phyloP scores from a whole-genome alignment of 2,329 filamentous ascomycete species.

The Stemphylium vesicarium region DNA sequence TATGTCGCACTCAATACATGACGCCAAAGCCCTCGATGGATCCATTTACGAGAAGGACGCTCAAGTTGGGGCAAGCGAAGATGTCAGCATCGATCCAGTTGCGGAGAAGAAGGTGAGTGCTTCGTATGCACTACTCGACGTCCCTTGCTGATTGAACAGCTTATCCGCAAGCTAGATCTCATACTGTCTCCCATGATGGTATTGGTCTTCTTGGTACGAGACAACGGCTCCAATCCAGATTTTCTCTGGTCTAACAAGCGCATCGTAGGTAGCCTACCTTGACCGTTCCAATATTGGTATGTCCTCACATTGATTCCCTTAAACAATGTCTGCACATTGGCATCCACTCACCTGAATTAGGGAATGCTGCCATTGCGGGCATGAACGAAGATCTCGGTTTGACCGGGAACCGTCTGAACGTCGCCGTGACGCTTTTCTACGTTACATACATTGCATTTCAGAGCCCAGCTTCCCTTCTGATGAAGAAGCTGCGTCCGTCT shows the following conservation, averaged over 20 bases:
- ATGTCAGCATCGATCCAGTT: slow-evolving; percentile 48
- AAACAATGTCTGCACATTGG: background rate
- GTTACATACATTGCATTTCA: slow-evolving; percentile 59
- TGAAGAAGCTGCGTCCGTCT: slow-evolving; percentile 50
- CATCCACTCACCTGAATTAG: slow-evolving; percentile 16
- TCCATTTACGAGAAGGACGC: slow-evolving; percentile 15
- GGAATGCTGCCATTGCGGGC: slow-evolving; percentile 50
- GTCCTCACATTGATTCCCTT: background rate
- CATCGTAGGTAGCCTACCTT: slow-evolving; percentile 3
- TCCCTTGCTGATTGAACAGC: slow-evolving; percentile 27
- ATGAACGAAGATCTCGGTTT: slow-evolving; percentile 26
- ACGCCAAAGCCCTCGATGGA: slow-evolving; percentile 15
- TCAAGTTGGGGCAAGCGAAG: slow-evolving; percentile 7
- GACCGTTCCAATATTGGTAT: slow-evolving; percentile 61
- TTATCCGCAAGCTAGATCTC: slow-evolving; percentile 57
- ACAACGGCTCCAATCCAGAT: background rate
- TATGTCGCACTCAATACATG: slow-evolving; percentile 12
- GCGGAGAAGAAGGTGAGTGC: slow-evolving; percentile 47
- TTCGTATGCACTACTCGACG: background rate
- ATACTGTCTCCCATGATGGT: slow-evolving; percentile 60
- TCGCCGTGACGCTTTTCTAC: slow-evolving; percentile 59
- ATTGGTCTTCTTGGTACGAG: slow-evolving; percentile 56
- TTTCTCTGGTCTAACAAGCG: background rate
- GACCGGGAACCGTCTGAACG: slow-evolving; percentile 52
- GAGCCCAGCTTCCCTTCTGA: slow-evolving; percentile 52